Evolutionary conservation across 495 filamentous ascomycete species (phyloP).

Genomic region (Hypoxylon crocopeplum): DNA sequence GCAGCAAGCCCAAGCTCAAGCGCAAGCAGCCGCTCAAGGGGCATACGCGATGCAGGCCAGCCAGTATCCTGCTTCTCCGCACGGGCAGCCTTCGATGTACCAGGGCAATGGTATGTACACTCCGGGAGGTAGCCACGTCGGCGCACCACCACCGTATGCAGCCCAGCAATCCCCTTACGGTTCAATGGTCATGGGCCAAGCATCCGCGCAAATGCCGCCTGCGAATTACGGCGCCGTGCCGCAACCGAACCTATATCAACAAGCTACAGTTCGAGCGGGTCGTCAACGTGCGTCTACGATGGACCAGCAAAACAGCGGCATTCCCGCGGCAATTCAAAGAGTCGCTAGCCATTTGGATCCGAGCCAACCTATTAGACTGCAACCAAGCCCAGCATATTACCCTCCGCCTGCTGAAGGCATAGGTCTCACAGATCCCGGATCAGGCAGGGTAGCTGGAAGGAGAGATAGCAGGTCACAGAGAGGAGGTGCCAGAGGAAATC

Average conservation of each 20-base stretch:
- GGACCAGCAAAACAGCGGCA: conserved; percentile 89
- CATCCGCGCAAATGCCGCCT: conserved; percentile 70
- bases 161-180: conserved; percentile 74
- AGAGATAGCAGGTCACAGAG: conserved; percentile 77
- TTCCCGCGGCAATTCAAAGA: conserved; percentile 89
- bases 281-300: conserved; percentile 94
- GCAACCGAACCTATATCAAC: conserved; percentile 78
- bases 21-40: conserved; percentile 59
- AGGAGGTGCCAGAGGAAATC: conserved; percentile 65
- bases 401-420: conserved; percentile 92
- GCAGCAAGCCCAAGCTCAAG: conserved; percentile 71
- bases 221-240: conserved; percentile 65
- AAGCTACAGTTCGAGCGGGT: conserved; percentile 80
- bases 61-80: conserved; percentile 49
- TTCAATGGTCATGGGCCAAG: conserved; percentile 75
- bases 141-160: conserved; percentile 86
- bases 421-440: conserved; percentile 53
- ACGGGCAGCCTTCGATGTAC: conserved; percentile 70
- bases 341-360: conserved; percentile 98
- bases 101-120: conserved; percentile 76
- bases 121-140: conserved; percentile 66
- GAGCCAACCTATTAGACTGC: conserved; percentile 88
- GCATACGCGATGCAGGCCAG: conserved; percentile 56
- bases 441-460: conserved; percentile 71
- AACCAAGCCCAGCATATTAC: conserved; percentile 97